These are phyloP conservation scores for Berberis thunbergii DNA, from an alignment of 164 flowering plant genomes.

Conservation along the genomic window DNA sequence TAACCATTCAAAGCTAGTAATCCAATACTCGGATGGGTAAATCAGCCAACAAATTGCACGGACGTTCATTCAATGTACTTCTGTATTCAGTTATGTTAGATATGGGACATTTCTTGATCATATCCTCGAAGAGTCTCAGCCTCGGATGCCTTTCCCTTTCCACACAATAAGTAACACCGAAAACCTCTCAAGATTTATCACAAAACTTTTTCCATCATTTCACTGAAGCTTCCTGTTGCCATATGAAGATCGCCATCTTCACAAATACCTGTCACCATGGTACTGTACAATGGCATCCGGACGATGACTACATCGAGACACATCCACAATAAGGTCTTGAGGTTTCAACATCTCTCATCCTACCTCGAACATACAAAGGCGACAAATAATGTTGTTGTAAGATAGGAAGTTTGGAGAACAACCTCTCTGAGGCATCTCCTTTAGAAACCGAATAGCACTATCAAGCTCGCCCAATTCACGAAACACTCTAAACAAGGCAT, in stretches of 20 bases:
- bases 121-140: conserved; percentile 21
- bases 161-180: conserved; percentile 21
- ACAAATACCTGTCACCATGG: conserved; percentile 27
- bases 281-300: conserved; percentile 26
- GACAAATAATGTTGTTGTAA: conserved; percentile 25
- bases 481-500: conserved; percentile 25
- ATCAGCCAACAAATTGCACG: not conserved
- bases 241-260: conserved; percentile 19
- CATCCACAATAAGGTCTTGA: conserved; percentile 17
- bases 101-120: conserved; percentile 20
- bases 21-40: not conserved
- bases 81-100: conserved; percentile 14
- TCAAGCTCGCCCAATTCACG: conserved; percentile 21
- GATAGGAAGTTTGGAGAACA: conserved; percentile 41
- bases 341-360: conserved; percentile 31
- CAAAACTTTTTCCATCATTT: conserved; percentile 21
- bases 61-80: conserved; percentile 17
- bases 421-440: conserved; percentile 27
- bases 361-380: conserved; percentile 27
- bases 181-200: conserved; percentile 27
- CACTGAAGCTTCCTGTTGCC: conserved; percentile 23
- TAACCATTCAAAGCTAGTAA: not conserved
- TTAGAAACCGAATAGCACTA: conserved; percentile 25
- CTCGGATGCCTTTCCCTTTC: conserved; percentile 20
- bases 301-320: conserved; percentile 25